Base-by-base conservation (phyloP, 108 stramenopile genomes). In the Cylindrotheca fusiformis region DNA sequence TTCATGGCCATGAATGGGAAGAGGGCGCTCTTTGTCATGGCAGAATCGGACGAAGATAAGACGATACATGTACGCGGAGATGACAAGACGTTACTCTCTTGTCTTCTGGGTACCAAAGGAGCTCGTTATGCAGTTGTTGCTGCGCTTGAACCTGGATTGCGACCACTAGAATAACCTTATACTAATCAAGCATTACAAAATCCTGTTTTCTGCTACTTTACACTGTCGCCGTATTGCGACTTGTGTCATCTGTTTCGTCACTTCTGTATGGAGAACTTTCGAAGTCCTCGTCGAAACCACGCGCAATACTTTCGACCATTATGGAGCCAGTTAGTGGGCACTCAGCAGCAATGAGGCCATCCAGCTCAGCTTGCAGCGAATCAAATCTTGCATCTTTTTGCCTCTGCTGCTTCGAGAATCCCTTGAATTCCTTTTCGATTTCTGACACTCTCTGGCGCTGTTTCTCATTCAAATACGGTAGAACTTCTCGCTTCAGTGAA, bases 341-440 rank as follows among this genome's bases (percentile, higher is more conserved):
- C 60, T 94, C 93, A 4, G 88, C 88, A 26, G 89, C 93, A 65
- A 94, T 89, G 49, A 94, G 58, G 10, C 93, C 90, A 65, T 91
- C 88, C n/a, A 88, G 56, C 55, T 94, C 89, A 27, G 68, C 49
- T 53, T 87, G 83, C 18, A 90, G 68, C 46, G 65, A 67, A 31
- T 84, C 74, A 22, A 67, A 52, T 23, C 69, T 52, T 18, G 69
- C 55, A 27, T 30, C 54, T 14, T 14, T 41, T 14, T 41, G 36
- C 36, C 36, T 41, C 10, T 41, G 6, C 24, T 55, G 45, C 14
- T 24, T 20, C 32, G 47, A 48, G 6, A 61, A 19, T 26, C 48
- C 27, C 58, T 55, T 67, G 26, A 94, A 56, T 46, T 74, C 66
- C 53, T 71, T 55, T 52, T 88, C 92, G n/a, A 94, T 63, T 32